These are phyloP conservation scores for Friedmanniomyces endolithicus DNA, from an alignment of 495 filamentous ascomycete genomes.

Conservation along the genomic window DNA sequence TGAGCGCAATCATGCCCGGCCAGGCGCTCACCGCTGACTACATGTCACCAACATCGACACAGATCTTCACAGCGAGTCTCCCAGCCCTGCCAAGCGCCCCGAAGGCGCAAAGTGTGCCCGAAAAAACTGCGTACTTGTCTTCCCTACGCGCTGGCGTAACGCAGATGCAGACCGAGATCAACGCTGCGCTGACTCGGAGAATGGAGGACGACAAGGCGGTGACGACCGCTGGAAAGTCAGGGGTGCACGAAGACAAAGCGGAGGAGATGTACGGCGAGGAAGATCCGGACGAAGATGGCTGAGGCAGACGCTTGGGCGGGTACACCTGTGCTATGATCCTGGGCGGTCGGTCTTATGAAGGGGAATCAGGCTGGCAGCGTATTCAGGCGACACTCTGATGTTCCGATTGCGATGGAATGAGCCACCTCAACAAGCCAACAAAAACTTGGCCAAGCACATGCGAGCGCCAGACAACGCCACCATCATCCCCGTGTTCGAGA, in stretches of 20 bases:
- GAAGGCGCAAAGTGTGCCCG: constrained; percentile 37
- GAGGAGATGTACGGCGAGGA: constrained; percentile 86
- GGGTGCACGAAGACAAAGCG: constrained; percentile 46
- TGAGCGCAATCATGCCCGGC: neutral
- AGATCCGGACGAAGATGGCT: constrained; percentile 39
- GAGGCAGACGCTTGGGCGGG: neutral
- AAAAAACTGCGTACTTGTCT: constrained; percentile 55
- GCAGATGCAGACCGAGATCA: constrained; percentile 59
- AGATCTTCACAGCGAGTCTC: constrained; percentile 34
- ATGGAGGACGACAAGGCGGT: constrained; percentile 79
- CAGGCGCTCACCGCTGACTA: constrained; percentile 43
- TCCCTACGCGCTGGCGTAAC: constrained; percentile 49
- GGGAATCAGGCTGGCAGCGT: too few species aligned
- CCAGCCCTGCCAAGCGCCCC: constrained; percentile 30
- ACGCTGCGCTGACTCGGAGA: constrained; percentile 65
- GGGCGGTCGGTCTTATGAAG: too few species aligned
- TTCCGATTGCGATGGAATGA: too few species aligned
- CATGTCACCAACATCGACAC: constrained; percentile 42
- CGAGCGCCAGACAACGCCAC: too few species aligned
- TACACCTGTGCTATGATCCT: too few species aligned
- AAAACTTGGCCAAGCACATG: too few species aligned
- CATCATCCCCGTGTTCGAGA: too few species aligned
- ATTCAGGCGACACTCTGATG: too few species aligned
- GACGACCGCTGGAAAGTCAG: constrained; percentile 27
- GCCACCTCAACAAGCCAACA: too few species aligned